Base-by-base conservation (phyloP, 1,139 yeast species). In the Candida smagusa region DNA sequence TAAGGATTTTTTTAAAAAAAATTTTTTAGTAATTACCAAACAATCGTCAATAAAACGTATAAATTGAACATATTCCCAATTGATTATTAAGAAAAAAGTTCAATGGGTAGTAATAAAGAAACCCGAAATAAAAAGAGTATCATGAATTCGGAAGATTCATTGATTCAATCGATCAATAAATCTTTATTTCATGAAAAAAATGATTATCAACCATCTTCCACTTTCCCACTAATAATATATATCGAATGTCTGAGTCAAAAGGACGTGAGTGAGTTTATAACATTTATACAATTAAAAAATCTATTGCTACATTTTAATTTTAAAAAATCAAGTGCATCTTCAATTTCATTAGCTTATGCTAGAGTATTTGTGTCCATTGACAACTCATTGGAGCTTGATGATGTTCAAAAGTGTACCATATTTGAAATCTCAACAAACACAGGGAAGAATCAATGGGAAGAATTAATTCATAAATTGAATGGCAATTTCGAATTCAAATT, bases 381-480 rank as follows among this genome's bases (percentile, higher is more conserved):
- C 26, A 23, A 3, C 26, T n/a, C 9, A n/a, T 23, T 23, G 26
- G 26, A 23, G 4, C 7, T 9, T 9, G 11, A 23, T 23, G 6
- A 23, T 4, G 26, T 4, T 4, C 6, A 23, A 23, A 23, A 23
- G 26, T 28, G 31, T 28, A 12, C 31, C 8, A 28, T 31, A 7
- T 35, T 8, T 12, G 44, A 42, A 25, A 31, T 42, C 30, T 33
- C 42, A 5, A 39, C 44, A 28, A 42, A 40, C 22, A 31, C 36
- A 12, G 40, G 37, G 28, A 38, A 40, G 26, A 36, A 24, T 7
- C 25, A 35, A n/a, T 29, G 43, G 25, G 50, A 47, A 12, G 19
- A 30, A 6, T 28, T 45, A 12, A 35, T 47, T 9, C 38, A 45
- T 30, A 37, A 41, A 23, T 26, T 42, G 12, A 37, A 44, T 28